A percentile compares a stretch with the other conserved stretches of the same genome.
Conservation (phyloP, 2,329 filamentous ascomycete genomes). For the Fusarium coicis region DNA sequence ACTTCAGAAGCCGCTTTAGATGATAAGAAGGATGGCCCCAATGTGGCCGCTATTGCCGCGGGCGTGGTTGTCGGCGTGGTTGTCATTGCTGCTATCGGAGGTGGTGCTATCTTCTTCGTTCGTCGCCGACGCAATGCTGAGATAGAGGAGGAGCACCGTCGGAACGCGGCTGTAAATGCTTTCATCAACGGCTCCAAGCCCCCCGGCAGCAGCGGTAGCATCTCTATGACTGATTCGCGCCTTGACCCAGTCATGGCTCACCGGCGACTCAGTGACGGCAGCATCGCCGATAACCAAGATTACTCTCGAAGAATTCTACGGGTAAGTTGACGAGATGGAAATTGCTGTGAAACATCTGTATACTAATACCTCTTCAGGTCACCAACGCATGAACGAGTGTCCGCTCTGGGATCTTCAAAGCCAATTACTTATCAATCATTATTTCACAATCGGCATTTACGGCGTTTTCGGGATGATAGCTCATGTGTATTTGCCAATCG, state of each 20-base stretch:
- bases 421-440: conserved; percentile 10
- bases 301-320: conserved; percentile 96
- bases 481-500: conserved; percentile 52
- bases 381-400: conserved; percentile 65
- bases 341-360: too few relatives aligned
- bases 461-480: conserved; percentile 56
- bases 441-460: conserved; percentile 52
- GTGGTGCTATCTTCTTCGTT: conserved; percentile 77
- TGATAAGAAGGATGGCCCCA: conserved; percentile 58
- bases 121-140: conserved; percentile 80
- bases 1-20: conserved; percentile 1
- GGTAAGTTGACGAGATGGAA: conserved; percentile 60
- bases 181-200: conserved; percentile 76
- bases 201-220: conserved; percentile 69
- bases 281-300: conserved; percentile 96
- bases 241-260: conserved; percentile 88
- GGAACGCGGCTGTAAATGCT: conserved; percentile 80
- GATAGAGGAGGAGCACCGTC: conserved; percentile 85
- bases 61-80: conserved; percentile 89
- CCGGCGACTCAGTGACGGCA: conserved; percentile 89
- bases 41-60: conserved; percentile 85
- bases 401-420: conserved; percentile 19
- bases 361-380: conserved; percentile 52
- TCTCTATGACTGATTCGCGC: conserved; percentile 83
- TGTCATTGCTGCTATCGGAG: conserved; percentile 71